These are phyloP conservation scores for Hortaea sp. DNA, from an alignment of 2,329 filamentous ascomycete genomes.

Conservation along the genomic window DNA sequence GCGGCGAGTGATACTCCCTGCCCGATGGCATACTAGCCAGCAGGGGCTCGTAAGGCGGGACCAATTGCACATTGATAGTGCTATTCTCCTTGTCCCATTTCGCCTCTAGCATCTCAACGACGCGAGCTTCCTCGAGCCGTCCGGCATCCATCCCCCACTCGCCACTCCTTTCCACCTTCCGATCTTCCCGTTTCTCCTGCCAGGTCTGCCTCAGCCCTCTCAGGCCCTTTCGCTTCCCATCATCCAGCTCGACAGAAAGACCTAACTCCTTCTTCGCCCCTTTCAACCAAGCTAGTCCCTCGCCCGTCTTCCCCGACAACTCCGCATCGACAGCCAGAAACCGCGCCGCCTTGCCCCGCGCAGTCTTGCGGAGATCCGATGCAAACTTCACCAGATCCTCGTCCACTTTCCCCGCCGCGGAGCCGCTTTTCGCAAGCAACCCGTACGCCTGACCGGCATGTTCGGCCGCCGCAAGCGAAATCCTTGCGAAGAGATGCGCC, in stretches of 20 bases:
- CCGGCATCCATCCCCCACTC: slow-evolving; percentile 78
- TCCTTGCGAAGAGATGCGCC: slow-evolving; percentile 73
- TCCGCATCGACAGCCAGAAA: slow-evolving; percentile 91
- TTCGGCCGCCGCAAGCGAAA: slow-evolving; percentile 80
- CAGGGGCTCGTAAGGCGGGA: slow-evolving; percentile 63
- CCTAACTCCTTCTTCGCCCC: slow-evolving; percentile 69
- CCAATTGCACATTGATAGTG: slow-evolving; percentile 72
- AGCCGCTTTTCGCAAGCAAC: slow-evolving; percentile 31
- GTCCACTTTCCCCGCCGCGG: slow-evolving; percentile 44
- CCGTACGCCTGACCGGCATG: slow-evolving; percentile 66
- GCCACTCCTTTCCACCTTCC: slow-evolving; percentile 60
- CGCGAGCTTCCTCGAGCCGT: slow-evolving; percentile 69
- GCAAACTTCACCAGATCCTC: slow-evolving; percentile 62
- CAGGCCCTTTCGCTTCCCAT: slow-evolving; percentile 46
- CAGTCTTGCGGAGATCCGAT: slow-evolving; percentile 62
- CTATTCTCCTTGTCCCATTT: slow-evolving; percentile 95
- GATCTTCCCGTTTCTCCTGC: slow-evolving; percentile 69
- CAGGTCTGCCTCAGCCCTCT: slow-evolving; percentile 62
- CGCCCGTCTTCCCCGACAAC: slow-evolving; percentile 66
- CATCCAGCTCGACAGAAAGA: slow-evolving; percentile 36
- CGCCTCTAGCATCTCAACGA: slow-evolving; percentile 74
- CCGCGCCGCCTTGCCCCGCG: slow-evolving; percentile 74
- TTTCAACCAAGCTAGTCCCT: slow-evolving; percentile 75
- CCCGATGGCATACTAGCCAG: slow-evolving; percentile 76
- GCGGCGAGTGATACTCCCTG: slow-evolving; percentile 69